phyloP scores from a whole-genome alignment of 2,329 filamentous ascomycete species.

The Davidsoniella virescens region DNA sequence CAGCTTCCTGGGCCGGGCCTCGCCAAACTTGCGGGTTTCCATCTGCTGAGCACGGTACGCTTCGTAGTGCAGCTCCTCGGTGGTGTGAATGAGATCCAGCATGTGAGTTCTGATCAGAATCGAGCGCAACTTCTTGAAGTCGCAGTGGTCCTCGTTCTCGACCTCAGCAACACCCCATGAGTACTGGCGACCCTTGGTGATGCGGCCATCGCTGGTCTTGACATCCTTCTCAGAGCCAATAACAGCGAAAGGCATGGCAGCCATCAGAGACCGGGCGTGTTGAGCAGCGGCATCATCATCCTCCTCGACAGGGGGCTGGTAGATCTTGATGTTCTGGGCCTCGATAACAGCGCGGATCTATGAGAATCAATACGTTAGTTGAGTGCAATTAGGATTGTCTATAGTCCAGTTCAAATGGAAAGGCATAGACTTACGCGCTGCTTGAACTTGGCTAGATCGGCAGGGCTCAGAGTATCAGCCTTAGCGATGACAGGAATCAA shows the following conservation, averaged over 20 bases:
- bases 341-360: slow-evolving; percentile 92
- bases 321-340: slow-evolving; percentile 98
- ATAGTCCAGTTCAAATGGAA: background rate
- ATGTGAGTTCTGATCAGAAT: slow-evolving; percentile 99
- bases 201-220: slow-evolving; percentile 86
- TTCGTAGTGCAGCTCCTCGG: slow-evolving; percentile 98
- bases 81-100: slow-evolving; percentile 98
- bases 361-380: slow-evolving; percentile 16
- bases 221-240: slow-evolving; percentile 99
- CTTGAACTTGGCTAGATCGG: slow-evolving; percentile 89
- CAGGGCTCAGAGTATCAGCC: slow-evolving; percentile 90
- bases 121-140: slow-evolving; percentile 99
- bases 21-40: slow-evolving; percentile 98
- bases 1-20: slow-evolving; percentile 89
- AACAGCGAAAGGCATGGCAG: slow-evolving; percentile 95
- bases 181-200: slow-evolving; percentile 98
- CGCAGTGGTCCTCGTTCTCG: slow-evolving; percentile 99
- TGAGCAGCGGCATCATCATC: slow-evolving; percentile 92
- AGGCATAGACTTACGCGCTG: slow-evolving; percentile 51
- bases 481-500: slow-evolving; percentile 97
- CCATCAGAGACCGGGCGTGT: slow-evolving; percentile 87
- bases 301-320: slow-evolving; percentile 93
- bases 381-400: slow-evolving; percentile 12
- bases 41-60: slow-evolving; percentile 98
- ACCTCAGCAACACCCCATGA: slow-evolving; percentile 98